These are phyloP conservation scores for Salix exigua DNA, from an alignment of 345 rosid species.

Conservation along the genomic window DNA sequence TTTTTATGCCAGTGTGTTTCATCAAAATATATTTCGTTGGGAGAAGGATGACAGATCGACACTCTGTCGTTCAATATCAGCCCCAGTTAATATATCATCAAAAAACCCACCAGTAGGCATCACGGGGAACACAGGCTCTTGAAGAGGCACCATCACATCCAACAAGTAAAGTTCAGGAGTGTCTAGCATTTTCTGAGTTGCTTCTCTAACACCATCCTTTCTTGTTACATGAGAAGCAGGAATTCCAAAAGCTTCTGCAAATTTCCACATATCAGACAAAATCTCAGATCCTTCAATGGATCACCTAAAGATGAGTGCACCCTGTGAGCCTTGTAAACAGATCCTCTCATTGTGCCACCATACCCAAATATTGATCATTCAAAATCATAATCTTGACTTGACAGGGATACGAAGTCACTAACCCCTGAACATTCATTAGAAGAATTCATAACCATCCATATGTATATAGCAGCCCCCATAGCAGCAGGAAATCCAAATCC, in stretches of 20 bases:
- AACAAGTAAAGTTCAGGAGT: conserved; percentile 83
- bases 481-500: conserved; percentile 23
- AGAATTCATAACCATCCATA: conserved; percentile 94
- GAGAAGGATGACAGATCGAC: background rate
- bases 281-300: conserved; percentile 68
- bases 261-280: conserved; percentile 71
- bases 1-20: background rate
- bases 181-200: conserved; percentile 79
- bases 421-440: conserved; percentile 88
- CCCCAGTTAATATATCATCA: conserved; percentile 78
- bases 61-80: conserved; percentile 52
- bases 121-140: conserved; percentile 95
- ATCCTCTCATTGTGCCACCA: conserved; percentile 96
- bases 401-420: conserved; percentile 77
- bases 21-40: background rate
- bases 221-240: conserved; percentile 79
- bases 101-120: conserved; percentile 92
- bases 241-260: conserved; percentile 81
- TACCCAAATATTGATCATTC: conserved; percentile 92
- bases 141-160: conserved; percentile 88
- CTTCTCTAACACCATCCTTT: conserved; percentile 56
- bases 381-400: conserved; percentile 73
- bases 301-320: conserved; percentile 79
- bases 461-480: conserved; percentile 60
- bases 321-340: conserved; percentile 81